Base-by-base conservation (phyloP, 179 eudicot species). In the Heliamphora pulchella region DNA sequence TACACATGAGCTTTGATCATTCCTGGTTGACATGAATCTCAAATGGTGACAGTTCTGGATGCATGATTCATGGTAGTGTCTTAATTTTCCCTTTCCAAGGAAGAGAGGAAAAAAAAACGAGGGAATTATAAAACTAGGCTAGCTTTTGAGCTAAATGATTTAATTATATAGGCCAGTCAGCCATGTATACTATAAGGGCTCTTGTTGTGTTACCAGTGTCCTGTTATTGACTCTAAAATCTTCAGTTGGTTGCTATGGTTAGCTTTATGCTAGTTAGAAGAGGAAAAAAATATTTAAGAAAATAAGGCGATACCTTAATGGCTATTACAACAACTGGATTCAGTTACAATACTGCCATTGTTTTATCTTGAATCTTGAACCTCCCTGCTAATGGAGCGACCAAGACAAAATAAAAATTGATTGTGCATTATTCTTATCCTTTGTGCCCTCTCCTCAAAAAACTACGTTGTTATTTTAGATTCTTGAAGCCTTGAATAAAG, bases 401-500 rank as follows among this genome's bases (percentile, higher is more conserved):
- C n/a, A 10, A 41, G 20, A 74, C 18, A 14, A 55, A 74, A 5
- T 46, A 13, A 14, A 43, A n/a, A 31, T 50, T 2, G 3, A 13
- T 53, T 69, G 61, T 11, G 4, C 48, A 70, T 0, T 13, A n/a
- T 17, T 8, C 17, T 48, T 71, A 14, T 50, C 41, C 10, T 48
- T 3, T 62, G 41, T 9, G 18, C 75, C 14, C 54, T 59, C 55
- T 39, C 67, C 71, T 61, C 11, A 61, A 15, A 8, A 5, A 10
- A 20, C 46, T 39, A 18, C 69, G 46, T 83, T 74, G 77, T n/a
- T 59, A 20, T 86, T 83, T 85, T 88, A 96, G 99, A 96, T 96
- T 74, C 91, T 96, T 78, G 99, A 92, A 83, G 99, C 99, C 83
- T 86, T 96, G 84, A 96, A 96, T 79, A 94, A 96, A 88, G 99